Evolutionary conservation across 805 yeast species (phyloP).

Genomic region (Candida berthetii): DNA sequence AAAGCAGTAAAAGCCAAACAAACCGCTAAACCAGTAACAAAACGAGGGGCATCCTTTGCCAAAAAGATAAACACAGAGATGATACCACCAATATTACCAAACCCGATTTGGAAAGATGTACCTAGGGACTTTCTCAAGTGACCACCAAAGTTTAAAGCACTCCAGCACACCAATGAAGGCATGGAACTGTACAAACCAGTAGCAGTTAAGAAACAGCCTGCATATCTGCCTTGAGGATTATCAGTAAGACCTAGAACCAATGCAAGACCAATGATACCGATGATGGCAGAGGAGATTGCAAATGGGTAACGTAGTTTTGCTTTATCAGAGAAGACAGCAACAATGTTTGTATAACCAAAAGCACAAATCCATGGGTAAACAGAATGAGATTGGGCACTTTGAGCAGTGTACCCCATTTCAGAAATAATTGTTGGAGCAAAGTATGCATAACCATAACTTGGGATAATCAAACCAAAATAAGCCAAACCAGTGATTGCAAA

Average conservation of each 20-base stretch:
- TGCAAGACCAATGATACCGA: conserved; percentile 26
- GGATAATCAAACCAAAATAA: conserved; percentile 31
- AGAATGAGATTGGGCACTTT: conserved; percentile 71
- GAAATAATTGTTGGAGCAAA: conserved; percentile 32
- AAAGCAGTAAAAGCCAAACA: conserved; percentile 36
- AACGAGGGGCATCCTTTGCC: conserved; percentile 31
- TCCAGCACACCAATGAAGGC: conserved; percentile 30
- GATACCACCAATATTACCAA: conserved; percentile 34
- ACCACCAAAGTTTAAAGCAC: conserved; percentile 32
- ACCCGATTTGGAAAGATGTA: conserved; percentile 30
- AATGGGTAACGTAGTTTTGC: conserved; percentile 38
- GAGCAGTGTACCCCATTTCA: conserved; percentile 50
- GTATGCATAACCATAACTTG: conserved; percentile 39
- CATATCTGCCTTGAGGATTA: conserved; percentile 33
- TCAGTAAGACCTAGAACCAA: conserved; percentile 28
- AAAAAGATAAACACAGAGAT: conserved; percentile 32
- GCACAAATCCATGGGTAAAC: conserved; percentile 84
- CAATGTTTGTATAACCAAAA: conserved; percentile 55
- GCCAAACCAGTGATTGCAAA: conserved; percentile 30
- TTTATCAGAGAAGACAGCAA: conserved; percentile 61
- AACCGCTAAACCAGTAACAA: conserved; percentile 31
- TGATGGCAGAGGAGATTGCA: conserved; percentile 25
- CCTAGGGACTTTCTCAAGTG: conserved; percentile 33
- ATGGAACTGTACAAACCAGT: conserved; percentile 31
- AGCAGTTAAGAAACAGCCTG: conserved; percentile 31